These are phyloP conservation scores for Fraxinus platypoda DNA, from an alignment of 305 asterid genomes.

Conservation along the genomic window DNA sequence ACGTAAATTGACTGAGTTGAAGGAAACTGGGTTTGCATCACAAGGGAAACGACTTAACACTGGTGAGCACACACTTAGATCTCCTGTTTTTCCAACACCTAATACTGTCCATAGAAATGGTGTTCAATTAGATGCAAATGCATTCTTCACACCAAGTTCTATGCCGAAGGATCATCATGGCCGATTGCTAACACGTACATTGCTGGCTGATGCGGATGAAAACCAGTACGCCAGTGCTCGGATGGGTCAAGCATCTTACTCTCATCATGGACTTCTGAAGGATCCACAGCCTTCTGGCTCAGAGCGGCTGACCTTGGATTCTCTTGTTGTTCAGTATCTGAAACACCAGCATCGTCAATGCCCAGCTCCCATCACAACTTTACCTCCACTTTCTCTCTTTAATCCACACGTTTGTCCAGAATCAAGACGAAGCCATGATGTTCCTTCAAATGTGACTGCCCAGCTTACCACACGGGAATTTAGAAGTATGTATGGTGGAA, in stretches of 20 bases:
- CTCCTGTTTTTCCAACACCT: constrained; percentile 63
- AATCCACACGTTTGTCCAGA: constrained; percentile 98
- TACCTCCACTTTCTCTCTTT: constrained; percentile 94
- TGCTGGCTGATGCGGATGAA: constrained; percentile 54
- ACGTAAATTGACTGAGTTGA: constrained; percentile 69
- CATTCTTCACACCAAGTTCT: constrained; percentile 46
- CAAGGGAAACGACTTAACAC: constrained; percentile 68
- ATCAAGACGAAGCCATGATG: constrained; percentile 84
- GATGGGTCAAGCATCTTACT: constrained; percentile 37
- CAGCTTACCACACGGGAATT: constrained; percentile 88
- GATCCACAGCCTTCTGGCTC: constrained; percentile 63
- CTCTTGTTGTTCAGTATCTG: constrained; percentile 87
- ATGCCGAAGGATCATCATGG: constrained; percentile 50
- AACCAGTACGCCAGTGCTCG: constrained; percentile 30
- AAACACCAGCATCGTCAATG: constrained; percentile 99
- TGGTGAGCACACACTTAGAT: constrained; percentile 57
- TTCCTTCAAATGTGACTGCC: constrained; percentile 89
- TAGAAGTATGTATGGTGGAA: constrained; percentile 72
- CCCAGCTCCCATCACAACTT: constrained; percentile 95
- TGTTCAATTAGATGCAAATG: constrained; percentile 37
- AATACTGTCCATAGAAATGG: constrained; percentile 46
- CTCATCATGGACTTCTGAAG: constrained; percentile 51
- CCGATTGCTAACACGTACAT: constrained; percentile 35
- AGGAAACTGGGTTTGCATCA: constrained; percentile 47
- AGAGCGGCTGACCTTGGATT: constrained; percentile 67